Percentiles rank a stretch among this genome's conserved stretches.
Conservation (phyloP, 2,329 filamentous ascomycete genomes). For the Sphaerulina vaccinii region DNA sequence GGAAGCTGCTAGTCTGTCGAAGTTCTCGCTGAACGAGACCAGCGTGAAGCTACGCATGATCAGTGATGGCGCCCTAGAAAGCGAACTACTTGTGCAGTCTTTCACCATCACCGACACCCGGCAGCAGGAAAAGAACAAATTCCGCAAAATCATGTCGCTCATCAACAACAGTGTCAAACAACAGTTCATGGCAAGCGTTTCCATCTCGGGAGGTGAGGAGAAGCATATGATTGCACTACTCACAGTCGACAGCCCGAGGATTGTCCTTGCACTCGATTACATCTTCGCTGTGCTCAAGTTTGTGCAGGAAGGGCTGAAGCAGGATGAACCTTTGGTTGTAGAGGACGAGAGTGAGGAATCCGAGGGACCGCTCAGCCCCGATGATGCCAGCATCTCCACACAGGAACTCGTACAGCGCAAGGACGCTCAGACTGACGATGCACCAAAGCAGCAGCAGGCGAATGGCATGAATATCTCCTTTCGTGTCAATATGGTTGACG, state of each 20-base stretch:
- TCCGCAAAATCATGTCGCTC: constrained; percentile 95
- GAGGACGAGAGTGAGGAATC: constrained; percentile 58
- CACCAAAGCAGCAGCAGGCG: constrained; percentile 38
- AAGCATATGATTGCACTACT: constrained; percentile 84
- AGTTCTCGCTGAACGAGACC: constrained; percentile 91
- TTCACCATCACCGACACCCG: constrained; percentile 94
- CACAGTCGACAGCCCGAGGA: constrained; percentile 87
- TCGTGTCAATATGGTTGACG: constrained; percentile 90
- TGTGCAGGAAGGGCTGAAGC: constrained; percentile 64
- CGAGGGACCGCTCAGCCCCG: constrained; percentile 49
- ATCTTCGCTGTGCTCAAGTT: constrained; percentile 86
- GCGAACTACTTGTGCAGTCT: constrained; percentile 87
- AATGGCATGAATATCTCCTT: constrained; percentile 75
- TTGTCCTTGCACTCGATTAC: constrained; percentile 96
- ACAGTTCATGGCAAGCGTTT: constrained; percentile 96
- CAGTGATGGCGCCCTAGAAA: constrained; percentile 85
- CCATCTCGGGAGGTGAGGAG: constrained; percentile 82
- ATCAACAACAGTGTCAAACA: constrained; percentile 89
- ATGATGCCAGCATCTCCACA: constrained; percentile 41
- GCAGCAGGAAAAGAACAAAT: constrained; percentile 87
- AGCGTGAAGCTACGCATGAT: constrained; percentile 90
- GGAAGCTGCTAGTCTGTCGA: constrained; percentile 78
- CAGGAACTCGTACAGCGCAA: constrained; percentile 31
- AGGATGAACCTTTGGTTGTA: constrained; percentile 56
- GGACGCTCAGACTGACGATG: constrained; percentile 27